Percentiles rank a stretch among this genome's conserved stretches.
Evolutionary conservation across 78 protist species (phyloP).

Genomic region (Polysphondylium violaceum): DNA sequence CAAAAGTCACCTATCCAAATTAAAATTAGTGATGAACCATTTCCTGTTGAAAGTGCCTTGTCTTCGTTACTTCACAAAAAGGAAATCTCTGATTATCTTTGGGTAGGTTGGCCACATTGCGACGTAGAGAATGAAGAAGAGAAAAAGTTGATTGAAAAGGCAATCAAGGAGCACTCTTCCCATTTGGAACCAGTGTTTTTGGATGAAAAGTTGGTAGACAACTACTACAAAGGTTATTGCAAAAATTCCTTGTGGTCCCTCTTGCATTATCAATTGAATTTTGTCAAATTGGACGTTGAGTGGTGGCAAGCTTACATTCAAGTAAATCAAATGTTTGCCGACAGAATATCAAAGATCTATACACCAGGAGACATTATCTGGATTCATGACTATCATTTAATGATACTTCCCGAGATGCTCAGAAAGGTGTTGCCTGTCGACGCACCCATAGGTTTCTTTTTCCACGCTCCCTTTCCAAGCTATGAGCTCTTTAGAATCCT

Average conservation of each 20-base stretch:
- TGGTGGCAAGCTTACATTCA: conserved; percentile 76
- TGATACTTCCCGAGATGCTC: conserved; percentile 90
- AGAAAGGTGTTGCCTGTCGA: conserved; percentile 21
- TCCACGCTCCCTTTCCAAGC: conserved; percentile 95
- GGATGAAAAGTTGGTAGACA: neutral
- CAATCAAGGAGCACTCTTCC: neutral
- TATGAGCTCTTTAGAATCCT: conserved; percentile 91
- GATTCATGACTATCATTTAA: conserved; percentile 92
- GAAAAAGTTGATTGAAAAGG: neutral
- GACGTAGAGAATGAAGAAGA: conserved; percentile 24
- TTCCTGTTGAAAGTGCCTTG: conserved; percentile 20
- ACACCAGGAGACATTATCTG: conserved; percentile 65
- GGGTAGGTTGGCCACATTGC: conserved; percentile 64
- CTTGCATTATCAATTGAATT: conserved; percentile 83
- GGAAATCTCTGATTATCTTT: conserved; percentile 39
- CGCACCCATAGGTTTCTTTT: conserved; percentile 90
- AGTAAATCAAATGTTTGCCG: conserved; percentile 77
- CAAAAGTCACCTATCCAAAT: neutral
- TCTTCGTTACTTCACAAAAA: neutral
- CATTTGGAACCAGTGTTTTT: conserved; percentile 66
- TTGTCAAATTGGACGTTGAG: neutral
- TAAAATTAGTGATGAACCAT: conserved; percentile 12
- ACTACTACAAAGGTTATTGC: conserved; percentile 86
- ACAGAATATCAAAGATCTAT: conserved; percentile 46
- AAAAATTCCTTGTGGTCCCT: conserved; percentile 89